Percentiles rank a stretch among this genome's conserved stretches.
These are phyloP conservation scores for Macrophomina tecta DNA, from an alignment of 2,329 filamentous ascomycete species.

Conservation along the genomic window DNA sequence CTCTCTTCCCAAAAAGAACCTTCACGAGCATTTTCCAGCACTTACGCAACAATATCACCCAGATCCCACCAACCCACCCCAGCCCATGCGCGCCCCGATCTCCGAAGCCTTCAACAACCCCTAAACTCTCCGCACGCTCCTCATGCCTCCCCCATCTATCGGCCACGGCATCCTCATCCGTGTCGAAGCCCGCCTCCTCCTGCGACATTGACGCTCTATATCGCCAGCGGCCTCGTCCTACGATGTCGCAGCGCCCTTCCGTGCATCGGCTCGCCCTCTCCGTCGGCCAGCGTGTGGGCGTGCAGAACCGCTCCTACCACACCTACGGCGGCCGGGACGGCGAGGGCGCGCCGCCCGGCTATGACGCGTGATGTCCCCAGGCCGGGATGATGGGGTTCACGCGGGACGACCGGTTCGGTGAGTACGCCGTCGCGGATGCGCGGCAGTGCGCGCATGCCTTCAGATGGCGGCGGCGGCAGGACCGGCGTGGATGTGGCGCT, in stretches of 20 bases:
- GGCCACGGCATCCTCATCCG: background rate
- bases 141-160: background rate
- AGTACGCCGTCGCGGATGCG: background rate
- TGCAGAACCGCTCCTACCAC: background rate
- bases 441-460: background rate
- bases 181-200: slow-evolving; percentile 1
- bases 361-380: background rate
- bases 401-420: background rate
- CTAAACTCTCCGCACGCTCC: background rate
- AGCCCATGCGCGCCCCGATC: background rate
- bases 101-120: slow-evolving; percentile 6
- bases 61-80: background rate
- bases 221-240: background rate
- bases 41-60: too few species aligned
- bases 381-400: background rate
- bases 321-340: background rate
- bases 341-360: background rate
- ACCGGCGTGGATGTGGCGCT: slow-evolving; percentile 38
- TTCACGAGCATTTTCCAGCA: too few species aligned
- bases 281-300: background rate
- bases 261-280: background rate
- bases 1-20: too few species aligned
- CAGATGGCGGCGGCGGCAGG: background rate
- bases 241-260: background rate
- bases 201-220: background rate